These are phyloP conservation scores for Macrotyloma uniflorum DNA, from an alignment of 306 rosid species.

Conservation along the genomic window DNA sequence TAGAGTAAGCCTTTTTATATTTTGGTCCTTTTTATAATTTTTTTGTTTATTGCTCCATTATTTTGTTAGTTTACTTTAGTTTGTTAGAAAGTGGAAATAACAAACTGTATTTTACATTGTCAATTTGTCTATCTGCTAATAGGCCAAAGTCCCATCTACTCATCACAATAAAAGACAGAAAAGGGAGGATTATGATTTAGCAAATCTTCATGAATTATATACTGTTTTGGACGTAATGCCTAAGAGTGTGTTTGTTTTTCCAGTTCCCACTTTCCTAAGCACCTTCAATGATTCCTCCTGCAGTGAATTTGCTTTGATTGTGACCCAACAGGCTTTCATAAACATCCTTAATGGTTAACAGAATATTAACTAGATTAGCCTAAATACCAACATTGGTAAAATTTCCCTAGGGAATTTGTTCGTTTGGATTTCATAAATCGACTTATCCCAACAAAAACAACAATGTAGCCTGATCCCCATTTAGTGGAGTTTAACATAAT, in stretches of 20 bases:
- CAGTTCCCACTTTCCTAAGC: not conserved
- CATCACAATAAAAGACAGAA: constrained; percentile 14
- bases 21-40: not conserved
- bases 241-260: not conserved
- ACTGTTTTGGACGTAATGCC: not conserved
- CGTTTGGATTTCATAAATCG: not conserved
- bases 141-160: constrained; percentile 14
- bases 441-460: constrained; percentile 1
- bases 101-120: constrained; percentile 18
- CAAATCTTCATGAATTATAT: constrained; percentile 27
- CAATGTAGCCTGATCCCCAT: not conserved
- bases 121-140: constrained; percentile 26
- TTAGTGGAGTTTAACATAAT: not conserved
- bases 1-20: constrained; percentile 69
- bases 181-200: constrained; percentile 17
- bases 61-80: constrained; percentile 21
- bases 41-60: constrained; percentile 7
- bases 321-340: not conserved
- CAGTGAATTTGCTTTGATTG: not conserved
- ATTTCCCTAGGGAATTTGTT: not conserved
- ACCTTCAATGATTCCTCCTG: not conserved
- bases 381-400: not conserved
- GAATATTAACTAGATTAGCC: not conserved
- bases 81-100: constrained; percentile 34
- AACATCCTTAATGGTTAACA: not conserved